Evolutionary conservation across 1,284 basidiomycete species (phyloP).

Genomic region (Naganishia sp.): DNA sequence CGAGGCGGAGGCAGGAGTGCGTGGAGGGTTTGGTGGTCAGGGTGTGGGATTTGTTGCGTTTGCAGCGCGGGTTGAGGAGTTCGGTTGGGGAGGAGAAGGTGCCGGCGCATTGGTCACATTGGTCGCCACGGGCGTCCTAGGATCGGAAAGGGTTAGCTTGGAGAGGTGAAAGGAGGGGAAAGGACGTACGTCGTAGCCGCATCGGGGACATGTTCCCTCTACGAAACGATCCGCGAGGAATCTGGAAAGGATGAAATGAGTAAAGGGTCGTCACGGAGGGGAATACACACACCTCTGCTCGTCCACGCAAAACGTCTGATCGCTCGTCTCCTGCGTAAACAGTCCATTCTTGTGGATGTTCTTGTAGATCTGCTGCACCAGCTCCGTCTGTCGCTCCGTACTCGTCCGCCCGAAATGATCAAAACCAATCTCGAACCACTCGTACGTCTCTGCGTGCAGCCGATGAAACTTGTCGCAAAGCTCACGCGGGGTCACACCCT

Average conservation of each 20-base stretch:
- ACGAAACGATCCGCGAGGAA: constrained; percentile 95
- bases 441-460: constrained; percentile 88
- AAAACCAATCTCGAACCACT: constrained; percentile 73
- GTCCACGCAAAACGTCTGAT: constrained; percentile 90
- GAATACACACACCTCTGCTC: constrained; percentile 67
- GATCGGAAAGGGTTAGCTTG: constrained; percentile 14
- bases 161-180: background rate
- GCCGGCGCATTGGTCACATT: constrained; percentile 92
- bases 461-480: constrained; percentile 93
- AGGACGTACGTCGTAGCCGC: constrained; percentile 69
- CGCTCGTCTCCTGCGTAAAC: constrained; percentile 77
- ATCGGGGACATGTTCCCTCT: constrained; percentile 90
- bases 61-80: constrained; percentile 92
- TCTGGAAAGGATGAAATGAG: constrained; percentile 52
- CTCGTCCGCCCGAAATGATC: constrained; percentile 97
- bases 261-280: background rate
- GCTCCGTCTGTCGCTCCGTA: constrained; percentile 87
- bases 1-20: constrained; percentile 93
- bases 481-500: constrained; percentile 80
- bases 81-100: constrained; percentile 88
- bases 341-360: constrained; percentile 76
- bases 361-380: constrained; percentile 77
- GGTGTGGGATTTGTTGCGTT: constrained; percentile 77
- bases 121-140: constrained; percentile 94
- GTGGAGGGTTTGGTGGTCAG: constrained; percentile 75